Conservation (phyloP, 345 rosid genomes). For the Cardamine chenopodiifolia region DNA sequence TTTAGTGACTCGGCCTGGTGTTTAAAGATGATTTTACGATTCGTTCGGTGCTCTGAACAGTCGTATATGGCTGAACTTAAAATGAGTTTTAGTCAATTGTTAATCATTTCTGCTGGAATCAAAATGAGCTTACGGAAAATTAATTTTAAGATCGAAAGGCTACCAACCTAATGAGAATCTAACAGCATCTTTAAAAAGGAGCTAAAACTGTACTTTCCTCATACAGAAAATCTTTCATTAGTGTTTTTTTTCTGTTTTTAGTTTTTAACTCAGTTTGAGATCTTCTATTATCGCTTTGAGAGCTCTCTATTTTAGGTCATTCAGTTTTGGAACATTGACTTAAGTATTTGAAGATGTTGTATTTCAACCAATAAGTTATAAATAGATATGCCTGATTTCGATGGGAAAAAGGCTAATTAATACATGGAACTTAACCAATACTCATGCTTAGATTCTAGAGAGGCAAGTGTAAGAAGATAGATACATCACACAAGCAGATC, state of each 20-base stretch:
- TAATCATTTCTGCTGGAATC: background rate
- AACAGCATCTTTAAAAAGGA: background rate
- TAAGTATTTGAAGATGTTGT: background rate
- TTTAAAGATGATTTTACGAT: background rate
- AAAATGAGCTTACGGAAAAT: background rate
- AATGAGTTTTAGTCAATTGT: background rate
- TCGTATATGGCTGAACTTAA: background rate
- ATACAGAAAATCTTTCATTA: background rate
- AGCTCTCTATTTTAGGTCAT: background rate
- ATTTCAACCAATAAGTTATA: background rate
- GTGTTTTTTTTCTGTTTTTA: background rate
- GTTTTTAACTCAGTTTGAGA: background rate
- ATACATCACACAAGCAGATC: constrained; percentile 28
- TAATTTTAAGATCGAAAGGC: background rate
- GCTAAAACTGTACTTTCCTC: background rate
- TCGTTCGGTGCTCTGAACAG: background rate
- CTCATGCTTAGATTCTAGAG: constrained; percentile 11
- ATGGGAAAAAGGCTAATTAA: background rate
- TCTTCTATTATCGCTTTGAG: background rate
- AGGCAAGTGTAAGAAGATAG: constrained; percentile 25
- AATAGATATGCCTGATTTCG: background rate
- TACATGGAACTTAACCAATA: background rate
- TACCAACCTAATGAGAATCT: background rate
- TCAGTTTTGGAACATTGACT: background rate
- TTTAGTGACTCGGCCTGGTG: background rate